A percentile compares a stretch with the other conserved stretches of the same genome.
These are phyloP conservation scores for Gardenia jasminoides DNA, from an alignment of 257 asterid species.

Conservation along the genomic window DNA sequence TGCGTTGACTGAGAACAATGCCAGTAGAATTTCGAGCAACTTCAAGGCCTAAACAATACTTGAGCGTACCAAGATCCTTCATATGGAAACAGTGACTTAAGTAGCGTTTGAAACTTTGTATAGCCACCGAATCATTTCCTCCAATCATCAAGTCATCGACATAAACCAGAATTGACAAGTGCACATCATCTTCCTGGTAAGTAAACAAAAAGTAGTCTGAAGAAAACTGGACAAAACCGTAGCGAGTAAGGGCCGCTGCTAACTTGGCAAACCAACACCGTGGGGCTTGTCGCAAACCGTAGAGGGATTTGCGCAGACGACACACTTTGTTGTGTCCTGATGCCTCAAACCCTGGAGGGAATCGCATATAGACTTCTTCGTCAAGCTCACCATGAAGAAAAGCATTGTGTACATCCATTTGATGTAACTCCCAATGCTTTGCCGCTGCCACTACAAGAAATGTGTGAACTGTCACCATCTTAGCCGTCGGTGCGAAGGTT, in stretches of 20 bases:
- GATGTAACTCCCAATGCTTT: not conserved
- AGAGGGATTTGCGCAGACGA: not conserved
- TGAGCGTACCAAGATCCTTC: not conserved
- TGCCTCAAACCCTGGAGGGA: not conserved
- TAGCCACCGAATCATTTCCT: not conserved
- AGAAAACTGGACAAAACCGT: not conserved
- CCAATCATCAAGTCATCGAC: conserved; percentile 1
- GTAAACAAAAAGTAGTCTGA: not conserved
- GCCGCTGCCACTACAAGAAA: not conserved
- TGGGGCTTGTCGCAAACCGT: not conserved
- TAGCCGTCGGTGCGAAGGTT: not conserved
- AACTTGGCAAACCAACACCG: conserved; percentile 8
- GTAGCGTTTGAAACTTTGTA: not conserved
- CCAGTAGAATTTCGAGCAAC: not conserved
- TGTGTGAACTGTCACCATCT: not conserved
- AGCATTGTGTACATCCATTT: not conserved
- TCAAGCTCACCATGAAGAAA: not conserved
- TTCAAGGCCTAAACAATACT: not conserved
- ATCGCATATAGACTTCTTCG: not conserved
- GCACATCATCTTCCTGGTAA: not conserved
- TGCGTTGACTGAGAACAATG: not conserved
- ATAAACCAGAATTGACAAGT: not conserved
- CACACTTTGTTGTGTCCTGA: not conserved
- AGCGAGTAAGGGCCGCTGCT: not conserved
- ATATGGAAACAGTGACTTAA: not conserved